Conservation (phyloP, 208 protist genomes). For the Crithidia expoeki region DNA sequence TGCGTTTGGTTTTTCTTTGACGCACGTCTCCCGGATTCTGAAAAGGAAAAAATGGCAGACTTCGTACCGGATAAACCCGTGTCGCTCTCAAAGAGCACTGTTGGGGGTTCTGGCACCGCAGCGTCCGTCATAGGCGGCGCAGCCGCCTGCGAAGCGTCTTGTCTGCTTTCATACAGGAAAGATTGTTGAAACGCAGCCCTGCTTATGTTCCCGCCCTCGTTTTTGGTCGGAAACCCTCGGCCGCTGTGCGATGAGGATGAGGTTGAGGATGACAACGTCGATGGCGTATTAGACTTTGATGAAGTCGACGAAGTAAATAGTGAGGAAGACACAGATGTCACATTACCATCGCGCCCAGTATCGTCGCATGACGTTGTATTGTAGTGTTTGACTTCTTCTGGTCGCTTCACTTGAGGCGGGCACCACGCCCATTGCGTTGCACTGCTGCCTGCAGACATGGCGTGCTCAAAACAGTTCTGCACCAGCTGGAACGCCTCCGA, state of each 20-base stretch:
- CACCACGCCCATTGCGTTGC: slow-evolving; percentile 7
- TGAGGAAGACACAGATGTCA: slow-evolving; percentile 17
- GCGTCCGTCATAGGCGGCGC: not conserved
- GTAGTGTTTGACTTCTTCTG: not conserved
- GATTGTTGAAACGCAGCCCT: not conserved
- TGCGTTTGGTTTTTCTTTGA: not conserved
- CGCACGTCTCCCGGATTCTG: no score
- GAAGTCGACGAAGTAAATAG: slow-evolving; percentile 16
- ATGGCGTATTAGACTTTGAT: not conserved
- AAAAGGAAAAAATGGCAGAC: not conserved
- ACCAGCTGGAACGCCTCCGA: slow-evolving; percentile 66
- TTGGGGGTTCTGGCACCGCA: slow-evolving; percentile 16
- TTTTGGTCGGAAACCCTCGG: not conserved
- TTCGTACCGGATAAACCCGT: not conserved
- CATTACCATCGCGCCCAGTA: not conserved
- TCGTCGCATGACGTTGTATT: not conserved
- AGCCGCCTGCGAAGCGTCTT: not conserved
- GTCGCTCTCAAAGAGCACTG: slow-evolving; percentile 11
- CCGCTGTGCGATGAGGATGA: not conserved
- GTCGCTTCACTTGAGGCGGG: not conserved
- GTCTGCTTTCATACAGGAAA: not conserved
- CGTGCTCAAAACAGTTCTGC: slow-evolving; percentile 55
- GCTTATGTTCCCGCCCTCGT: not conserved
- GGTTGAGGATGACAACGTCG: not conserved
- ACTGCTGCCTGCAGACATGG: not conserved